Percentiles rank a stretch among this genome's conserved stretches.
phyloP scores from a whole-genome alignment of 345 rosid genomes.

The Eucalyptus curtisii region DNA sequence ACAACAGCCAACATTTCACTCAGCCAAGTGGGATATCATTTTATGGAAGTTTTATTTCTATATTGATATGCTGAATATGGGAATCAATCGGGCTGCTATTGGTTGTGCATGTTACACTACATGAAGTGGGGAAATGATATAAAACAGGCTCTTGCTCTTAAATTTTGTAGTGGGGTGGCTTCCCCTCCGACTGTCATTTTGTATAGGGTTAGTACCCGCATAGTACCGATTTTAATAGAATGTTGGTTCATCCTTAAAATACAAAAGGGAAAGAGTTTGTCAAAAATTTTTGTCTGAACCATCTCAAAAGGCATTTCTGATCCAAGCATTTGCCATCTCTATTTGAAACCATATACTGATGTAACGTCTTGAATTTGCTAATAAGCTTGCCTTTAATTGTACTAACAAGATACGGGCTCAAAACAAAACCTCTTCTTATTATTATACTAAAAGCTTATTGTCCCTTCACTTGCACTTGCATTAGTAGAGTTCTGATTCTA shows the following conservation, averaged over 20 bases:
- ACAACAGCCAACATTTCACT: neutral
- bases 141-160: neutral
- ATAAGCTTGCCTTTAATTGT: neutral
- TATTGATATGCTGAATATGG: neutral
- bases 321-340: neutral
- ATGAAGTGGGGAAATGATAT: neutral
- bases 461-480: neutral
- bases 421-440: neutral
- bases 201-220: neutral
- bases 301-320: neutral
- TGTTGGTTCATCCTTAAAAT: neutral
- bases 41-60: neutral
- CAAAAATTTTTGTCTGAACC: neutral
- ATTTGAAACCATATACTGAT: neutral
- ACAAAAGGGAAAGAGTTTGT: neutral
- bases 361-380: neutral
- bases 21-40: neutral
- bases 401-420: neutral
- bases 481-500: neutral
- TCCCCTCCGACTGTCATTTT: neutral
- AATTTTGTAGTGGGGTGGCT: neutral
- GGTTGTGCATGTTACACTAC: neutral
- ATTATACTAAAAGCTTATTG: neutral
- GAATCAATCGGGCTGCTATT: neutral
- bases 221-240: neutral